Base-by-base conservation (phyloP, 768 basidiomycete species). In the Aureoboletus auriporus region DNA sequence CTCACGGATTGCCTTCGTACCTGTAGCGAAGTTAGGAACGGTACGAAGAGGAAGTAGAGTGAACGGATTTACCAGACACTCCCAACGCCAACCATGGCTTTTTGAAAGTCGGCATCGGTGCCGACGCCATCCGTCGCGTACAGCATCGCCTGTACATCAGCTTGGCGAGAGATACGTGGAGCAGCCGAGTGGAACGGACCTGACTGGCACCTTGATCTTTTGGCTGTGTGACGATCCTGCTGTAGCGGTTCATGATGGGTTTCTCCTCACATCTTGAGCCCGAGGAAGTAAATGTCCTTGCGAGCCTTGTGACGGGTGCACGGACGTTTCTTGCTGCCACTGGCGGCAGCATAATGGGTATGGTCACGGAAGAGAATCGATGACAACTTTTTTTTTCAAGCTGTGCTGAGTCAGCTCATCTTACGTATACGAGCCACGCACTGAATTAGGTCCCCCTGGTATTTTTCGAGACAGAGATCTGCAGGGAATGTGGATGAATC, bases 1-100 rank as follows among this genome's bases (percentile, higher is more conserved):
- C 91, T 74, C 68, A 98, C 89, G 96, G 96, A 69, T 96, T 97
- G 36, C 95, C 95, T 66, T 99, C 95, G 62, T 98, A 98, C 94
- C 94, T 97, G 52, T 11, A 39, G 17, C 50, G 47, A 20, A 46
- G 50, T 61, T 48, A 53, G 59, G 50, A 23, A 50, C n/a, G 33
- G 29, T 47, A 11, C 28, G 16, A 31, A 38, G 33, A 44, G 6
- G 16, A 31, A 38, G 33, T 42, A 5, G 54, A 43, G 34, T 28
- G 42, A 36, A 13, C n/a, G 53, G 26, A 40, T 16, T 66, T 63
- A 93, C 96, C 96, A 99, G 31, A 99, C 88, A 57, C 93, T 95
- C 9, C 84, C 96, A 26, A 99, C 83, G 42, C 96, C 96, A 47
- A 99, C 89, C 94, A 98, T 97, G 39, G 94, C 84, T 66, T 95